Evolutionary conservation across 208 protist genomes (phyloP), one percentile per base, ranked within the genome.

Genomic region (Trypanosoma caninum): DNA sequence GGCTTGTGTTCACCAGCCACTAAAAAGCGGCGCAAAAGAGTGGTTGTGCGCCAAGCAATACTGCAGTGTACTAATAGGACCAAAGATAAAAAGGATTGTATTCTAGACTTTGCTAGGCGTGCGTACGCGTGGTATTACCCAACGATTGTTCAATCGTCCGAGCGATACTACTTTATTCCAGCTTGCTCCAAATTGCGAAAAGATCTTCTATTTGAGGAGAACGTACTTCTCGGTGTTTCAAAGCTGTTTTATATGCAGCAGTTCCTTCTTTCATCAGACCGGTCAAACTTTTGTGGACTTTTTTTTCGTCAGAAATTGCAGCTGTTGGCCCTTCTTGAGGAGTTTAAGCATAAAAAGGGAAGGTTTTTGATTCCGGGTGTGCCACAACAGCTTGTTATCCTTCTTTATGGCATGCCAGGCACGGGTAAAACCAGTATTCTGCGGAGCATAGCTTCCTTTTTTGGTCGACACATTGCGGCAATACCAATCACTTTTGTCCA

Each of bases 371-470:
- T 89, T 3, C 78, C 83, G 0, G 65, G 57, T 1, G 57, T 83
- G n/a, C 60, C 77, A 25, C 69, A 88, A 28, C 75, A 84, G 31
- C 68, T 97, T 1, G 78, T 76, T 28, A 71, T 95, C 28, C 82
- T 97, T 16, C 60, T 98, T 16, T 59, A 96, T 76, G 94, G 95
- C 6, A 78, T 91, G 20, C 93, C 95, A 10, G 97, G 97, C 0
- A 98, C 95, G 7, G 95, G 87, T 23, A 98, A 98, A 72, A 98
- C 94, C 13, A 89, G 82, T 28, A 69, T 94, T 38, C 80, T 96
- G 20, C 91, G 92, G 54, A 82, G 83, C 5, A 76, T 97, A 18
- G 93, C 93, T n/a, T 50, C 55, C 5, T 62, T 87, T 53, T 69
- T 93, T 37, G 46, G 59, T 28, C 85, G 93, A 9, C 59, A 92